Evolutionary conservation across 306 rosid species (phyloP), one percentile per base, ranked within the genome.

Genomic region (Argentina anserina): DNA sequence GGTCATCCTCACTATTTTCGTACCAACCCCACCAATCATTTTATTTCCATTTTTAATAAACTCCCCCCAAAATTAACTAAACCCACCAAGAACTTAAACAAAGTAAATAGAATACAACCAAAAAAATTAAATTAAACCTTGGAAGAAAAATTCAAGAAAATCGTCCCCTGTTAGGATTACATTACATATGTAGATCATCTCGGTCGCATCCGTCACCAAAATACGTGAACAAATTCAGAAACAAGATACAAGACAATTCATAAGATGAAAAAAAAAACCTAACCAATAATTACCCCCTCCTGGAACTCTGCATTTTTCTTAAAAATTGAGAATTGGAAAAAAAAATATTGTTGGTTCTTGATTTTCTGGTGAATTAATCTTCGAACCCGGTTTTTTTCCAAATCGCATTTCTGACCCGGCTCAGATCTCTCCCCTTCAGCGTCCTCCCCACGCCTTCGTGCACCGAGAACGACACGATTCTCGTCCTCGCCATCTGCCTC

Each of bases 371-470:
- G 17, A 50, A n/a, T 34, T 60, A 92, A 43, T 92, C 98, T 74
- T 90, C 68, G 76, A 92, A 92, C 50, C 96, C 98, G 5, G 91
- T 90, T 82, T 92, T 92, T 31, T 90, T 95, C 95, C 92, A 92
- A 79, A 92, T 88, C 8, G 92, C 91, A 69, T 92, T 90, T 69
- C 96, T 76, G 39, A 92, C 96, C 72, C 91, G 67, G 74, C 96
- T 92, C 34, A 92, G 96, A 90, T 92, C 98, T 43, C 96, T 87
- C 20, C 98, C 98, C 77, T 92, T 92, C 60, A 90, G 71, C 8
- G 98, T 92, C 80, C 98, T 90, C 3, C 98, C 98, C 6, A 83
- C 79, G 8, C 98, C 98, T 86, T 92, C 98, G 55, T 92, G 97
- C 11, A 92, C 93, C 40, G 97, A 92, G 47, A 84, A 90, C 7